Evolutionary conservation across 2,329 filamentous ascomycete genomes (phyloP), one percentile per base, ranked within the genome.

Genomic region (Ceratocystis eucalypticola): DNA sequence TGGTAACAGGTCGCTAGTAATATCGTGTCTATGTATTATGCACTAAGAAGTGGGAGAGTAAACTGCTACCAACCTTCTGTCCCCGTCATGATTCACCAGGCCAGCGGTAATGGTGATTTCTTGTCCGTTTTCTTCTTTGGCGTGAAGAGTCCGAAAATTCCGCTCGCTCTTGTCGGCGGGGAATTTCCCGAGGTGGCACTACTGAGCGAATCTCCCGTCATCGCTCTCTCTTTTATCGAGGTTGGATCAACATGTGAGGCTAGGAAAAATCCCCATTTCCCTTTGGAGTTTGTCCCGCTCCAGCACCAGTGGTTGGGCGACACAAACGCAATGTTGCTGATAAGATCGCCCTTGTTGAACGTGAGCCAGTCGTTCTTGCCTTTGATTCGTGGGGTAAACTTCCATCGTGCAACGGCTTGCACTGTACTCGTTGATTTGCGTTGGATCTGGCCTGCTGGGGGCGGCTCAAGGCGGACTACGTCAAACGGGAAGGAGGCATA

Each of bases 331-430:
- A 83, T 89, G 74, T 86, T 89, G 69, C 80, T 84, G 17, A 88
- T 86, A 2, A 80, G 77, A 69, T 89, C 86, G 22, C 83, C 84
- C 72, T 86, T 87, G 37, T 86, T 84, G 71, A 89, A 83, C 69
- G 76, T 78, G n/a, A 84, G 74, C 82, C 82, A 84, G 10, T 77
- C 72, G 33, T 76, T 76, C 25, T 72, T 72, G 12, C 72, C 69
- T 65, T 70, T 71, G 15, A 68, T 65, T 69, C 78, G 80, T 45
- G 77, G 76, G 62, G 76, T 74, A 74, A 82, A 84, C 72, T 78
- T 82, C 82, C 82, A 84, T 67, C 76, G 76, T 12, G 80, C 75
- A 50, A 78, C 76, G 8, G 80, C 82, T 61, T 76, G 77, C 50
- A 82, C 74, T 10, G 76, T 77, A 65, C 78, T 82, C 44, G 76